Conservation (phyloP, 495 filamentous ascomycete genomes). For the Hypoxylon rickii region DNA sequence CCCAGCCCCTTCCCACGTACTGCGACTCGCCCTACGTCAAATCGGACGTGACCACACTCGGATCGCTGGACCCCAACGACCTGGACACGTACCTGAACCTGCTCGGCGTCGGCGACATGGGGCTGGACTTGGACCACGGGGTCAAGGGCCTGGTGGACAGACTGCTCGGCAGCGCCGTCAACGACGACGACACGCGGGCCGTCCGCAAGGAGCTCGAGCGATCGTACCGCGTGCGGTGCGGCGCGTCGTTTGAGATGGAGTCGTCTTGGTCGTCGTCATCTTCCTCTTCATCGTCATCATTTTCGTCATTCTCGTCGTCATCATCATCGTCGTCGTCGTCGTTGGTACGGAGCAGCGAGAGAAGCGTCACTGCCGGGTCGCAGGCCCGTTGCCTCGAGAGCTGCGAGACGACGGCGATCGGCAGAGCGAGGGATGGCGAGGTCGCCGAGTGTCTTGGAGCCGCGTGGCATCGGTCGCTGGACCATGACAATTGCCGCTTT, state of each 20-base stretch:
- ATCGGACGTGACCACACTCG: conserved; percentile 26
- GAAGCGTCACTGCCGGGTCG: background rate
- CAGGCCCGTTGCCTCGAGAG: conserved; percentile 20
- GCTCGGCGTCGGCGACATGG: conserved; percentile 12
- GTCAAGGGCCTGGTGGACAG: conserved; percentile 2
- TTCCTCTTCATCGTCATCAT: too few species aligned
- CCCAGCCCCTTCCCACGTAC: conserved; percentile 1
- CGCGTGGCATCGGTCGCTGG: conserved; percentile 27
- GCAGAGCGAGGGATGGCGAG: background rate
- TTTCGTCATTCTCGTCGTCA: background rate
- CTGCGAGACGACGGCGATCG: conserved; percentile 27
- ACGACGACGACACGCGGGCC: conserved; percentile 16
- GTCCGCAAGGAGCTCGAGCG: conserved; percentile 20
- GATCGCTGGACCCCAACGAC: conserved; percentile 18
- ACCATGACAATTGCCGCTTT: conserved; percentile 26
- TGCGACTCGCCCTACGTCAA: conserved; percentile 23
- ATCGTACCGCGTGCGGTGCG: conserved; percentile 31
- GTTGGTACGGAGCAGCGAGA: background rate
- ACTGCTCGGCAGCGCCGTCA: conserved; percentile 2
- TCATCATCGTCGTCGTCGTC: background rate
- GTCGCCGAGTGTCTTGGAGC: conserved; percentile 30
- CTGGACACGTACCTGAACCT: conserved; percentile 12
- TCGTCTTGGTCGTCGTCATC: too few species aligned
- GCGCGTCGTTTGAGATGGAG: background rate
- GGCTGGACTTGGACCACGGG: conserved; percentile 14